Evolutionary conservation across 805 yeast genomes (phyloP).

Genomic region (Wickerhamiella australiensis): DNA sequence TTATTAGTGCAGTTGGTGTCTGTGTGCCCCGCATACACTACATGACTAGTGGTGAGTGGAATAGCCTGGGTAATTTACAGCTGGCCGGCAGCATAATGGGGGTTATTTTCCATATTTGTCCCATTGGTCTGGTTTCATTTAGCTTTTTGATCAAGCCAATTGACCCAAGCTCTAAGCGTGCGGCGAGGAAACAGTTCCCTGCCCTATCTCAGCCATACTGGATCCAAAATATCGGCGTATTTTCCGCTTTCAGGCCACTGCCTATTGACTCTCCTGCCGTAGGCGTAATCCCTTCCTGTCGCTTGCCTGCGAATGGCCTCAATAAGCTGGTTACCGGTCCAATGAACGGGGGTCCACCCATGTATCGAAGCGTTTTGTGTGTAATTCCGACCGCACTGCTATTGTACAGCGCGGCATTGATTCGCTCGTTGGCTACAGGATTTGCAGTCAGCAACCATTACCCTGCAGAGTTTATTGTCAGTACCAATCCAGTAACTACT

Average conservation of each 20-base stretch:
- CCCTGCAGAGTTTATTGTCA: not conserved
- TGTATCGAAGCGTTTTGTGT: not conserved
- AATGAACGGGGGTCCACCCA: not conserved
- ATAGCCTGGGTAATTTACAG: not conserved
- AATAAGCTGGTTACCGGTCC: not conserved
- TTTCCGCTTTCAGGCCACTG: not conserved
- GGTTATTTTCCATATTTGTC: not conserved
- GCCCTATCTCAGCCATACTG: constrained; percentile 1
- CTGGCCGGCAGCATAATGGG: constrained; percentile 2
- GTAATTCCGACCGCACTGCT: not conserved
- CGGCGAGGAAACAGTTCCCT: not conserved
- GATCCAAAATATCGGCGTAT: not conserved
- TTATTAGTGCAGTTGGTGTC: not conserved
- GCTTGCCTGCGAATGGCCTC: not conserved
- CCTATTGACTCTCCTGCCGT: not conserved
- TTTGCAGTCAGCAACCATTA: not conserved
- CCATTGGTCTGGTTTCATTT: not conserved
- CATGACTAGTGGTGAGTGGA: not conserved
- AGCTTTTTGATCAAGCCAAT: not conserved
- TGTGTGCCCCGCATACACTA: not conserved
- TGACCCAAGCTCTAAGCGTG: not conserved
- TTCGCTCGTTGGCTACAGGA: not conserved
- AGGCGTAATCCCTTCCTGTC: not conserved
- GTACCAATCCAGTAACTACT: not conserved
- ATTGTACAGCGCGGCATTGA: not conserved